Conservation (phyloP, 768 basidiomycete species). For the Boletus subparvulus region DNA sequence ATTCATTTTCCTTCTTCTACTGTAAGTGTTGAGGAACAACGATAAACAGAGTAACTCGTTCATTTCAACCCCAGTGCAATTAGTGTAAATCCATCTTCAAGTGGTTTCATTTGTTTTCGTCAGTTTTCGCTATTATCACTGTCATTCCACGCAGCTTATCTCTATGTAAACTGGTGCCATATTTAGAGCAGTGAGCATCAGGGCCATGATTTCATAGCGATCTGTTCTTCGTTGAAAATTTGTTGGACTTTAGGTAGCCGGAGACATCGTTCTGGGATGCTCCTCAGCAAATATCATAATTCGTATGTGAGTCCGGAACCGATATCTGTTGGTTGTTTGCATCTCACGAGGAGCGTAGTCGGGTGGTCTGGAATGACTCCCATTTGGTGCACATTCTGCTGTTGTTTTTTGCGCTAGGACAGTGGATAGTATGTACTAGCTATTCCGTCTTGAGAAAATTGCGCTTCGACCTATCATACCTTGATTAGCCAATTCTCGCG, state of each 20-base stretch:
- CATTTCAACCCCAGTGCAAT: conserved; percentile 8
- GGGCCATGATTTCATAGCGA: not conserved
- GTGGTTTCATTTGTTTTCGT: conserved; percentile 14
- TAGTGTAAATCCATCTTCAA: not conserved
- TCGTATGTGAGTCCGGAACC: conserved; percentile 22
- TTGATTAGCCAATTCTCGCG: not conserved
- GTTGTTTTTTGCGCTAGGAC: conserved; percentile 10
- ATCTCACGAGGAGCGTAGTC: conserved; percentile 15
- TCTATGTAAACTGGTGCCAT: conserved; percentile 3
- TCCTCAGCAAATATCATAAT: conserved; percentile 29
- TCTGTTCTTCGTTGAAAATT: not conserved
- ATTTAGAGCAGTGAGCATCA: conserved; percentile 14
- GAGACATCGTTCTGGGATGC: conserved; percentile 15
- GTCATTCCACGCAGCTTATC: not conserved
- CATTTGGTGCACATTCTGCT: conserved; percentile 18
- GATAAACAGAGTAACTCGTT: not conserved
- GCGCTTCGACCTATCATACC: not conserved
- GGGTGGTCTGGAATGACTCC: conserved; percentile 28
- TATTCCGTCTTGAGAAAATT: not conserved
- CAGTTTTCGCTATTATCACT: conserved; percentile 1
- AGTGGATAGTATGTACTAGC: conserved; percentile 25
- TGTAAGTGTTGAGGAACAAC: conserved; percentile 6
- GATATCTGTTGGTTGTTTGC: not conserved
- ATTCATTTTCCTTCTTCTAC: conserved; percentile 15
- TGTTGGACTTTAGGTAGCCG: conserved; percentile 8